Base-by-base conservation (phyloP, 2,329 filamentous ascomycete genomes). In the Pseudocercospora fijiensis region DNA sequence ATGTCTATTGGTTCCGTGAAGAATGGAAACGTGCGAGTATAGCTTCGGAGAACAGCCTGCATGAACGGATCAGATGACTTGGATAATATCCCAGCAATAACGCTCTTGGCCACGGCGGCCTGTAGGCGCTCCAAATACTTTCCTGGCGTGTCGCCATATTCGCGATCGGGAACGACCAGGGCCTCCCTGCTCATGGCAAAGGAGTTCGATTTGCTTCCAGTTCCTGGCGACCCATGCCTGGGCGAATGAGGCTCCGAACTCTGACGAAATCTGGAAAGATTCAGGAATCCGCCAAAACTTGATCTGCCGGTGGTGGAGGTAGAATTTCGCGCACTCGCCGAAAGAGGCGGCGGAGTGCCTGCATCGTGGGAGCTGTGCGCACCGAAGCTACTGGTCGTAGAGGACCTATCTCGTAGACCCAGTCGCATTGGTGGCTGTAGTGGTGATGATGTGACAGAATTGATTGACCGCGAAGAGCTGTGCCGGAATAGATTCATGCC, bases 1-100 rank as follows among this genome's bases (percentile, higher is more conserved):
- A 99, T 98, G 75, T 99, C 95, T 81, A 99, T 94, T 0, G 95
- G 95, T 71, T 98, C 94, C 27, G 92, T 93, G 72, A 97, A 98
- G 79, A 98, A 98, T 58, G 89, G 88, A 77, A 98, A 98, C 20
- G 90, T 90, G 59, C 94, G 88, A 90, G 98, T 98, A 74, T 96
- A 98, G 74, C 94, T 97, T 65, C 94, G 87, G 61, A 99, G 78
- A 2, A 96, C 92, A 0, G 91, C 87, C 64, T 88, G 86, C 53
- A 88, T 90, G 76, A 98, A 99, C 0, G 88, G 79, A 71, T 99
- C 94, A 1, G 86, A 86, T n/a, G 88, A 90, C 74, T 96, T 96
- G 18, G 92, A 94, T 26, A 99, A 80, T 16, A 91, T 87, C 53
- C 90, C 90, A 13, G 92, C 93, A 70, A 99, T 93, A 59, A 90